Evolutionary conservation across 225 moss, liverwort and hornwort species (phyloP), one percentile per base, ranked within the genome.

Genomic region (Pseudisothecium myosuroides): DNA sequence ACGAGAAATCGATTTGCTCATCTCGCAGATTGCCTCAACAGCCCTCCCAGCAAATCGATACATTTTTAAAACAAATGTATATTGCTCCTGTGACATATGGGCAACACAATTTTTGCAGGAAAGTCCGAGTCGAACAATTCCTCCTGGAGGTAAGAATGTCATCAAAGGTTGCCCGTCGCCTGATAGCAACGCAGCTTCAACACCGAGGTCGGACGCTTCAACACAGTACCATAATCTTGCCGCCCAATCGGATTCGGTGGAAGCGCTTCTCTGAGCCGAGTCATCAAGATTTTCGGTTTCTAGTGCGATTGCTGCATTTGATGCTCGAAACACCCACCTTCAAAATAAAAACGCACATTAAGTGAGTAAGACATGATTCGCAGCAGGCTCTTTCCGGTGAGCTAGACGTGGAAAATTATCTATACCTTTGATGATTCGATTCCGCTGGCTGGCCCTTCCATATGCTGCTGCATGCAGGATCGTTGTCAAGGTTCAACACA

Each of bases 401-500:
- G 80, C 62, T 55, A 62, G 47, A 64, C 55, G 39, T 83, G 80
- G 29, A 83, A 85, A 90, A 56, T 22, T 69, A 37, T 85, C 47
- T 24, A 27, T 93, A 94, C 94, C 93, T 95, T 83, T 95, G 95
- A 88, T 98, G 96, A 82, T 95, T 98, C 75, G 98, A 94, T 84
- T 98, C 97, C 60, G 93, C 95, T 88, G 97, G 95, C 82, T 97
- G 96, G 45, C 95, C 96, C 94, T 96, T 98, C 98, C 98, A 96
- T 82, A 96, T 93, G 82, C 94, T 93, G 86, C 93, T 92, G 88
- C 98, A 98, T 88, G 96, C 96, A 80, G 97, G 93, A 83, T 98
- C 98, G 34, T 94, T 94, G 52, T 98, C 97, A 78, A 98, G 89
- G 58, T 96, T 91, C 79, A 98, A 88, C 84, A 95, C 68, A 79